These are phyloP conservation scores for Amanita exitialis DNA, from an alignment of 768 basidiomycete genomes.

Conservation along the genomic window DNA sequence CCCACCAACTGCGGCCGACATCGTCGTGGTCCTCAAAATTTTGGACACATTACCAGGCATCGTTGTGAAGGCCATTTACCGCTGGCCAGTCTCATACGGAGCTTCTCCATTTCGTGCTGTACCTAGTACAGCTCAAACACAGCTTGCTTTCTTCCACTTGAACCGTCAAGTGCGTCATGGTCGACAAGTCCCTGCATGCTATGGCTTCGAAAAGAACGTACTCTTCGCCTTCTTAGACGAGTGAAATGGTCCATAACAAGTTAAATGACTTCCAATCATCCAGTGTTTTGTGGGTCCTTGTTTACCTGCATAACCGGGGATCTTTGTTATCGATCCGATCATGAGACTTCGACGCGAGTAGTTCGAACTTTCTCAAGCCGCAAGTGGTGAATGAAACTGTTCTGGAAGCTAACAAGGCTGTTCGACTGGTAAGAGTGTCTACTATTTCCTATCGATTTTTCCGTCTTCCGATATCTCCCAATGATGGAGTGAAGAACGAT, in stretches of 20 bases:
- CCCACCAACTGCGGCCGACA: no score
- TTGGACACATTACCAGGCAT: no score
- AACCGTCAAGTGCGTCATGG: background rate
- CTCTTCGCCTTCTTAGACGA: background rate
- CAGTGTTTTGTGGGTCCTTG: background rate
- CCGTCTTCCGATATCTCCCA: no score
- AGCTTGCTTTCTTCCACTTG: no score
- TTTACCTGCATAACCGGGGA: background rate
- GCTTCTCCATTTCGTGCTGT: no score
- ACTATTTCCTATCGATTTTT: no score
- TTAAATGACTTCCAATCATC: background rate
- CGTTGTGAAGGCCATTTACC: no score
- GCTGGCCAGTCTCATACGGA: no score
- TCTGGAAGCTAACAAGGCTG: background rate
- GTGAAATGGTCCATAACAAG: background rate
- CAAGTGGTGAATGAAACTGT: background rate
- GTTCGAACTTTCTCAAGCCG: background rate
- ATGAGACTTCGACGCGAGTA: background rate
- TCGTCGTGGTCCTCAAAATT: no score
- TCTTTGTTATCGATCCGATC: background rate
- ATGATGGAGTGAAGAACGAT: no score
- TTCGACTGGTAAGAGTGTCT: background rate
- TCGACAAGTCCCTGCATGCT: background rate
- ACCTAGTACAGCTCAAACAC: no score
- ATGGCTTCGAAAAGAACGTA: background rate